Evolutionary conservation across 2,329 filamentous ascomycete genomes (phyloP), one percentile per base, ranked within the genome.

Genomic region (Anisogramma anomala): DNA sequence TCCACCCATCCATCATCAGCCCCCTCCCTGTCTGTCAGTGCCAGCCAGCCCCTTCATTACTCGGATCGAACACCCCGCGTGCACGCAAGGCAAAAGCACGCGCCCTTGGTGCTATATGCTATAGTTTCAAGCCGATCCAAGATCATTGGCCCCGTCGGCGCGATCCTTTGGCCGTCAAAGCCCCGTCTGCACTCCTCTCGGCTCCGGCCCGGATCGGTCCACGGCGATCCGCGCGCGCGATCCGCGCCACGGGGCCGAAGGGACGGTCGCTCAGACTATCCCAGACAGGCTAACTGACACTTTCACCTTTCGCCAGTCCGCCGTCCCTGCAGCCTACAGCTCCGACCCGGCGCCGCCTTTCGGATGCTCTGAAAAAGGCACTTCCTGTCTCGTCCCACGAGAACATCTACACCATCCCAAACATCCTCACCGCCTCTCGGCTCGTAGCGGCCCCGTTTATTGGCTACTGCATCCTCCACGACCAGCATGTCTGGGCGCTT

Each of bases 341-440:
- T n/a, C 33, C 36, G 13, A 23, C 41, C 11, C 20, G n/a, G n/a
- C n/a, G 34, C 6, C 43, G 43, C 26, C 43, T 47, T 17, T 39
- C 38, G 26, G 35, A 33, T 13, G 45, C 30, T 5, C 34, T 47
- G 15, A 44, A 41, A 26, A 47, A 44, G 30, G 45, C 45, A 17
- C 38, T 47, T 3, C 45, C 45, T 39, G 45, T 47, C 10, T 42
- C 58, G 32, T 48, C 67, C 7, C 84, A 81, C 58, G 91, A 98
- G 63, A 87, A 98, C 57, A 94, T 98, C 56, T 95, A 94, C 66
- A 98, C 86, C 26, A 57, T 98, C n/a, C 91, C 91, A 30, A 98
- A 98, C 58, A 70, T 94, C 47, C 72, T 98, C 39, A 98, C 91
- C 1, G 79, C 89, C 50, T 84, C 86, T 2, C 83, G 91, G 3